Evolutionary conservation across 2,329 filamentous ascomycete genomes (phyloP).

Genomic region (Fusarium armeniacum): DNA sequence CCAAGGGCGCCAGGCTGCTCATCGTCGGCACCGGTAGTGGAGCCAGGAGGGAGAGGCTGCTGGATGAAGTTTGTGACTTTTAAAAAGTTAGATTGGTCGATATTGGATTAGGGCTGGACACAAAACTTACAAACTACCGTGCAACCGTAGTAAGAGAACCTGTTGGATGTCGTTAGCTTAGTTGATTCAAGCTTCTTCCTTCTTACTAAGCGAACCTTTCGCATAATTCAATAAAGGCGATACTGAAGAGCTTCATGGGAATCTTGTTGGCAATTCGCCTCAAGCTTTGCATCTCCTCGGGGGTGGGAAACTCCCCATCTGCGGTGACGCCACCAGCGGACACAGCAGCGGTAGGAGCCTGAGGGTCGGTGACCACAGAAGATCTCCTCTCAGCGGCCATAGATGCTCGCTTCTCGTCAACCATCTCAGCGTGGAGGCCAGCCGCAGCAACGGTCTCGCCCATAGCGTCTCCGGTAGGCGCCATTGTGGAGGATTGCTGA

Average conservation of each 20-base stretch:
- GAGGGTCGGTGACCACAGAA: slow-evolving; percentile 41
- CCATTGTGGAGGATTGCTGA: slow-evolving; percentile 42
- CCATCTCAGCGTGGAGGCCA: slow-evolving; percentile 47
- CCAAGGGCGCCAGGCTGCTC: slow-evolving; percentile 68
- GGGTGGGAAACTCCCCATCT: slow-evolving; percentile 42
- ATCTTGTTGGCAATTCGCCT: slow-evolving; percentile 70
- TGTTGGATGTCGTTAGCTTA: too few species aligned
- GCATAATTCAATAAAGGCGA: slow-evolving; percentile 77
- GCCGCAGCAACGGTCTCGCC: slow-evolving; percentile 55
- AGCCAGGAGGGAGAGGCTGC: slow-evolving; percentile 67
- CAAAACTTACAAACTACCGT: slow-evolving; percentile 71
- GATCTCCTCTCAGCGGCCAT: slow-evolving; percentile 50
- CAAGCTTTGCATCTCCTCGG: slow-evolving; percentile 63
- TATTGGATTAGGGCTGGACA: neutral
- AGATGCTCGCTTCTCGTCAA: slow-evolving; percentile 52
- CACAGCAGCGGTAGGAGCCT: slow-evolving; percentile 1
- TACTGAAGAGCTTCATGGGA: slow-evolving; percentile 71
- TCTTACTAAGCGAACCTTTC: slow-evolving; percentile 75
- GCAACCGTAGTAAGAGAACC: slow-evolving; percentile 80
- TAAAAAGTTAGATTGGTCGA: slow-evolving; percentile 4
- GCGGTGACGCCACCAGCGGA: slow-evolving; percentile 5
- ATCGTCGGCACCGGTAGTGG: slow-evolving; percentile 64
- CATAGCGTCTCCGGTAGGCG: slow-evolving; percentile 51
- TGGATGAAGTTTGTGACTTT: slow-evolving; percentile 74
- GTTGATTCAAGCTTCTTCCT: too few species aligned